Evolutionary conservation across 176 grass and related monocot genomes (phyloP).

Genomic region (Carex parvula): DNA sequence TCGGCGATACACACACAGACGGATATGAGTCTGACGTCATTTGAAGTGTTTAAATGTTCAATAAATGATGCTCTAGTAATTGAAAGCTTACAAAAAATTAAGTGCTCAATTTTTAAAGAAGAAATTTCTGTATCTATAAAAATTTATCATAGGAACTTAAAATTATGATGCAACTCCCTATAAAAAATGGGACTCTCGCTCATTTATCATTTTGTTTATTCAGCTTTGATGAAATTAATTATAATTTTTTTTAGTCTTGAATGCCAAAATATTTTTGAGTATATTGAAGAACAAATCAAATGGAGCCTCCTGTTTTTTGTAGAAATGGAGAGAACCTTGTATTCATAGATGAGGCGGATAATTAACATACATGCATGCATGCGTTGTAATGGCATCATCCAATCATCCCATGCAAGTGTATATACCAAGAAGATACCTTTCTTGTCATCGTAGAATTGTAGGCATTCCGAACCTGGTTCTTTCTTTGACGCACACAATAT

Average conservation of each 20-base stretch:
- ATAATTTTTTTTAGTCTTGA: neutral
- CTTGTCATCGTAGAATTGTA: neutral
- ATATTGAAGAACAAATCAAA: neutral
- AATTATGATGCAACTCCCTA: too few species aligned
- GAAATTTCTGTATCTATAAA: too few species aligned
- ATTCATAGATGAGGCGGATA: neutral
- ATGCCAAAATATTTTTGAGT: neutral
- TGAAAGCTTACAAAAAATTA: too few species aligned
- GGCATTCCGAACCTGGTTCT: neutral
- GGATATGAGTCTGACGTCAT: too few species aligned
- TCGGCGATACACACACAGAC: too few species aligned
- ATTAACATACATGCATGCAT: neutral
- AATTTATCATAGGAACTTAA: too few species aligned
- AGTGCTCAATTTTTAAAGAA: too few species aligned
- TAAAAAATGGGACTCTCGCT: too few species aligned
- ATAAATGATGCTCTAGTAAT: too few species aligned
- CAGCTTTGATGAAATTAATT: too few species aligned
- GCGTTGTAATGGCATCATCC: neutral
- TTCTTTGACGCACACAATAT: neutral
- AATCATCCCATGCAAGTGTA: neutral
- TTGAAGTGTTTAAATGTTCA: too few species aligned
- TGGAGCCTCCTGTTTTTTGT: neutral
- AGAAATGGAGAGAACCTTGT: neutral
- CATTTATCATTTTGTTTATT: too few species aligned
- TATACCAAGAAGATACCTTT: conserved; percentile 5